Conservation (phyloP, 179 eudicot species). For the Beta lomatogona region DNA sequence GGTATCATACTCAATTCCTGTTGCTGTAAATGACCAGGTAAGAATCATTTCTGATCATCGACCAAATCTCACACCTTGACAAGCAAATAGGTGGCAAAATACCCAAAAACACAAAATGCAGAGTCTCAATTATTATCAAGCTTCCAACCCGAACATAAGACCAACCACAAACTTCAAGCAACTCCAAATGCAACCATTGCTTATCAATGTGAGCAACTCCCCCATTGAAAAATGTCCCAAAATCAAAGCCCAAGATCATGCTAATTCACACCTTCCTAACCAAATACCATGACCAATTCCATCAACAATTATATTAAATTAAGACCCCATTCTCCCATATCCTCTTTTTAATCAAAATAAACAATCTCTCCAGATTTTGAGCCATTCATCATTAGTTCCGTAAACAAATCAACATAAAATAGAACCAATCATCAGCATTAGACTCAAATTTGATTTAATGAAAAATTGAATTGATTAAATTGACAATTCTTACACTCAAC, state of each 20-base stretch:
- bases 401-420: slow-evolving; percentile 6
- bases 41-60: background rate
- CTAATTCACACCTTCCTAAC: slow-evolving; percentile 3
- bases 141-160: background rate
- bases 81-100: background rate
- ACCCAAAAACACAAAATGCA: too few species aligned
- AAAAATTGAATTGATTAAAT: background rate
- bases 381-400: background rate
- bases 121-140: background rate
- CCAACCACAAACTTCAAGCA: background rate
- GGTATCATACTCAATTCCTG: background rate
- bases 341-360: background rate
- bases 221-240: background rate
- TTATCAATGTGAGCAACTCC: background rate
- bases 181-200: background rate
- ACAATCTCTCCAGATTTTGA: background rate
- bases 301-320: background rate
- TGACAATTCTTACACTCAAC: background rate
- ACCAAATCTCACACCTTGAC: background rate
- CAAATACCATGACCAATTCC: background rate
- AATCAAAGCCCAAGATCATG: background rate
- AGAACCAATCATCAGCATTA: slow-evolving; percentile 3
- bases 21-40: background rate
- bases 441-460: background rate
- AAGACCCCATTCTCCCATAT: background rate